Conservation (phyloP, 2,329 filamentous ascomycete genomes). For the Rhynchosporium graminicola region DNA sequence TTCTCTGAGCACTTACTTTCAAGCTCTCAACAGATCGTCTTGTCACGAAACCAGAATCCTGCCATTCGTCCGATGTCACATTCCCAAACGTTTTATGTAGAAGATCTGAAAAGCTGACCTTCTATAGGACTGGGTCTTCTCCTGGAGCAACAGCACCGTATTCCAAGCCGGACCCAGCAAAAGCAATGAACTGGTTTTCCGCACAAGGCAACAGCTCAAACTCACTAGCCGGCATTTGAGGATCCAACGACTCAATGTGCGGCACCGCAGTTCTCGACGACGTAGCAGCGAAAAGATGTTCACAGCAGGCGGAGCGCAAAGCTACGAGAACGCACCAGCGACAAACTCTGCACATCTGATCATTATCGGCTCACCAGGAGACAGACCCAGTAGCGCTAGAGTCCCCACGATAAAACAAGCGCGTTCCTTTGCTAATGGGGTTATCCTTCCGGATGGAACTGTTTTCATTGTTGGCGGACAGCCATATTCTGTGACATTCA, state of each 20-base stretch:
- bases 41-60: too few species aligned
- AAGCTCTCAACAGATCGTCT: too few species aligned
- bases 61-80: not conserved
- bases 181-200: conserved; percentile 57
- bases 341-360: conserved; percentile 51
- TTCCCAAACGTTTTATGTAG: not conserved
- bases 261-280: conserved; percentile 60
- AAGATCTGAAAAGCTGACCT: not conserved
- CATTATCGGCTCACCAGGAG: conserved; percentile 44
- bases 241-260: conserved; percentile 51
- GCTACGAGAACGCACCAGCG: conserved; percentile 48
- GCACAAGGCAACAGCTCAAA: conserved; percentile 47
- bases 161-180: conserved; percentile 38
- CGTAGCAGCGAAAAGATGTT: conserved; percentile 56
- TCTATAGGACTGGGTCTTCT: conserved; percentile 18
- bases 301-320: conserved; percentile 50
- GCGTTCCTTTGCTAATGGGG: conserved; percentile 49
- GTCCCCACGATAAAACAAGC: conserved; percentile 43
- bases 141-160: conserved; percentile 29
- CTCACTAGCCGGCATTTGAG: conserved; percentile 47
- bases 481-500: conserved; percentile 46
- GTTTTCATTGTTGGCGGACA: conserved; percentile 52
- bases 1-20: too few species aligned
- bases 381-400: conserved; percentile 36
- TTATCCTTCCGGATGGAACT: conserved; percentile 51